These are phyloP conservation scores for Maudiozyma serrabonitensis DNA, from an alignment of 805 yeast species.

Conservation along the genomic window DNA sequence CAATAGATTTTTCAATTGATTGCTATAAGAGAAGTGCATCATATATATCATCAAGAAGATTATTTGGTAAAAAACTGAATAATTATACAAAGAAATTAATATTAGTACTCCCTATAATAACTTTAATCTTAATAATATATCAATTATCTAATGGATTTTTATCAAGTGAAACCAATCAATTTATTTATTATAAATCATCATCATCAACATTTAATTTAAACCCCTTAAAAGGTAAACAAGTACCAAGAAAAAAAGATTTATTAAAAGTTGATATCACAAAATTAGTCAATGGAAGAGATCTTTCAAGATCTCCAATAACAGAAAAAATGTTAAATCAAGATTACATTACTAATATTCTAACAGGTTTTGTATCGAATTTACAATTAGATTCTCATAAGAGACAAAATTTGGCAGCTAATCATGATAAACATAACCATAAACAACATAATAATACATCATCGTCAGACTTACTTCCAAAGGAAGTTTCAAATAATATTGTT, in stretches of 20 bases:
- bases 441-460: background rate
- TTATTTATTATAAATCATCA: too few species aligned
- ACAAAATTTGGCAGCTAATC: background rate
- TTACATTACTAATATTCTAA: background rate
- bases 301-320: slow-evolving; percentile 2
- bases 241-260: slow-evolving; percentile 2
- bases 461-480: background rate
- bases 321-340: slow-evolving; percentile 1
- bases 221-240: background rate
- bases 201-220: background rate
- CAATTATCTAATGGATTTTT: background rate
- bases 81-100: background rate
- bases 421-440: background rate
- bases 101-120: background rate
- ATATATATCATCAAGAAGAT: background rate
- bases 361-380: slow-evolving; percentile 7
- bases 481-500: background rate
- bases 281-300: slow-evolving; percentile 3
- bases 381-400: background rate
- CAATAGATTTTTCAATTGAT: background rate
- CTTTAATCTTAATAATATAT: background rate
- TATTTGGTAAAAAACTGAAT: too few species aligned
- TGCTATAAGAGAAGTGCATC: background rate
- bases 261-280: slow-evolving; percentile 3
- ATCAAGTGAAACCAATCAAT: background rate